These are phyloP conservation scores for Heliosperma pusillum DNA, from an alignment of 148 eudicot species.

Conservation along the genomic window DNA sequence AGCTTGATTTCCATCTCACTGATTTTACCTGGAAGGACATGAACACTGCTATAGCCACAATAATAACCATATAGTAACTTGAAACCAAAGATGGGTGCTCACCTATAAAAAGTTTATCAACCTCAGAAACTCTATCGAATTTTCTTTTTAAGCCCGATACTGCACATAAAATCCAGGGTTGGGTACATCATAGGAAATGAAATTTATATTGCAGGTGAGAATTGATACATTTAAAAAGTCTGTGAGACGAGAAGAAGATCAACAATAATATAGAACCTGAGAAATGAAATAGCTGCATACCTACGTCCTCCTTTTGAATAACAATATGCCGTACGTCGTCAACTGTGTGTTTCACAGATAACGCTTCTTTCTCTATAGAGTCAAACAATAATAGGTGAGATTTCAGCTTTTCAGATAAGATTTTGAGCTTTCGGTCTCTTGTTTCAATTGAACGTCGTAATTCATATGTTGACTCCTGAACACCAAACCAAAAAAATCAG, in stretches of 20 bases:
- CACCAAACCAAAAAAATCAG: background rate
- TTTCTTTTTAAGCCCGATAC: conserved; percentile 50
- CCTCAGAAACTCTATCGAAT: conserved; percentile 38
- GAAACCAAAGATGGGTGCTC: conserved; percentile 22
- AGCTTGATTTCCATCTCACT: conserved; percentile 44
- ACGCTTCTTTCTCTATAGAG: conserved; percentile 50
- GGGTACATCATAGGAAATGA: background rate
- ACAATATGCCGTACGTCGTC: conserved; percentile 36
- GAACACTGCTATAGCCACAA: conserved; percentile 15
- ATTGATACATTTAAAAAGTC: background rate
- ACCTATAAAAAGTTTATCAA: conserved; percentile 49
- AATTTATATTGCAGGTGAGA: background rate
- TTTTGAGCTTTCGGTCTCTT: conserved; percentile 40
- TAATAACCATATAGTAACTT: conserved; percentile 1
- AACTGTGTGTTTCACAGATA: conserved; percentile 40
- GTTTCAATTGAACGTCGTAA: conserved; percentile 47
- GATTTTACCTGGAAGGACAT: conserved; percentile 39
- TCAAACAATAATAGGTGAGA: conserved; percentile 37
- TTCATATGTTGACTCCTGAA: conserved; percentile 49
- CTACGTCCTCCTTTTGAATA: conserved; percentile 42
- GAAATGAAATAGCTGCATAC: conserved; percentile 33
- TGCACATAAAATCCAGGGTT: conserved; percentile 28
- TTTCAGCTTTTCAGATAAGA: conserved; percentile 45
- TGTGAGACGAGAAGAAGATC: background rate
- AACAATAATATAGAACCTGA: background rate